Evolutionary conservation across 371 early-diverging fungal genomes (phyloP), one percentile per base, ranked within the genome.

Genomic region (Rhizopus delemar): DNA sequence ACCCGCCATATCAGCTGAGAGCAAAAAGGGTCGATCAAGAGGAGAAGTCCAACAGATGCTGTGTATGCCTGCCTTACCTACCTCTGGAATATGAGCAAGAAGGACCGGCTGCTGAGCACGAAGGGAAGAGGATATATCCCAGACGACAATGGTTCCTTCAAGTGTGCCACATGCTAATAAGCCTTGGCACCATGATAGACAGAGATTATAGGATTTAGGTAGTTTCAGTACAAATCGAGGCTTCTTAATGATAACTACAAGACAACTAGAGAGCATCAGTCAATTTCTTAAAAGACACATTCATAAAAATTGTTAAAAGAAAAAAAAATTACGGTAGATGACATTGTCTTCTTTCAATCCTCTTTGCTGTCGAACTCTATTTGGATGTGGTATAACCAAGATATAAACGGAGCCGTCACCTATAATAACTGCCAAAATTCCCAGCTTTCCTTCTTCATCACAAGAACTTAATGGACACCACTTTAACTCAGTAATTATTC

Each of bases 381-480:
- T 15, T 5, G 87, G 86, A 66, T 84, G 81, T 1, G 90, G 90
- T 3, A 89, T 71, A 6, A 75, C 73, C 13, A 85, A 66, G 11
- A 86, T 59, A 15, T 78, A 55, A 13, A 82, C 61, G n/a, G 52
- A 56, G n/a, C 87, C 85, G 65, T 86, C 82, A 0, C 83, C 83
- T 63, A 81, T 83, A 5, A 75, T 60, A 3, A 70, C 77, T 22
- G 82, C 81, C 33, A 87, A 54, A 33, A 89, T 69, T 0, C 90
- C 90, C 7, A 89, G 65, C 57, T 69, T 75, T 5, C 22, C 11
- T 16, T 83, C 62, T 7, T 41, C 33, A 12, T 74, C 79, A 65
- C 74, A 84, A 1, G 65, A 65, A 15, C 77, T 82, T 11, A 63
- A 73, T 16, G 84, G 82, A 41, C 80, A 82, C 88, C 88, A 90